Evolutionary conservation across 2,329 filamentous ascomycete genomes (phyloP).

Genomic region (Colletotrichum higginsianum): DNA sequence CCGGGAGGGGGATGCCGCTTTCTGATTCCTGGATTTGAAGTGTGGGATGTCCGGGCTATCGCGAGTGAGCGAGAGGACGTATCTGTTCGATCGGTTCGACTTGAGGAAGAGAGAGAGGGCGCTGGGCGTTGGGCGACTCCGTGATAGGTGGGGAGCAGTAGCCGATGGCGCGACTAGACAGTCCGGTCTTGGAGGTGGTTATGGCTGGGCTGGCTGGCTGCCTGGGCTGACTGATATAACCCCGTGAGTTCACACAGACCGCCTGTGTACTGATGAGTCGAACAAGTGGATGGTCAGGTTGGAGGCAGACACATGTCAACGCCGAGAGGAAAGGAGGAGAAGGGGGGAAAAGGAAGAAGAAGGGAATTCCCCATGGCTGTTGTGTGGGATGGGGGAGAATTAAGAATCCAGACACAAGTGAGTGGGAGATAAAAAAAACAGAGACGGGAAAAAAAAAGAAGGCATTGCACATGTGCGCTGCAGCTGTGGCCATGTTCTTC

Average conservation of each 20-base stretch:
- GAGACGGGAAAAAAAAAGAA: slow-evolving; percentile 20
- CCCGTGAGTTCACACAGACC: slow-evolving; percentile 19
- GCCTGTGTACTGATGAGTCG: slow-evolving; percentile 1
- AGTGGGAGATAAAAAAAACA: too few relatives aligned
- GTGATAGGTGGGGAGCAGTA: slow-evolving; percentile 27
- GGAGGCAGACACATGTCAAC: slow-evolving; percentile 36
- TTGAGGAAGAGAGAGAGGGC: not conserved
- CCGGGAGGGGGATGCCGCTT: not conserved
- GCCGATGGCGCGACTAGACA: slow-evolving; percentile 29
- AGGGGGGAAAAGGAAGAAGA: slow-evolving; percentile 11
- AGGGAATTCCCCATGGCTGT: slow-evolving; percentile 2
- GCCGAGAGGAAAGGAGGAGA: slow-evolving; percentile 24
- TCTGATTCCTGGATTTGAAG: slow-evolving; percentile 6
- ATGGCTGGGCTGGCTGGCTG: too few relatives aligned
- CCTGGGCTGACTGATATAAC: slow-evolving; percentile 25
- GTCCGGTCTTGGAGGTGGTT: slow-evolving; percentile 27
- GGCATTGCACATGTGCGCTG: slow-evolving; percentile 40
- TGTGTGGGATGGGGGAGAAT: slow-evolving; percentile 35
- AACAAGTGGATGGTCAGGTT: slow-evolving; percentile 18
- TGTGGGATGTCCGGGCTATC: slow-evolving; percentile 25
- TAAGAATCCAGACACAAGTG: slow-evolving; percentile 15
- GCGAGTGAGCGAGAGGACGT: slow-evolving; percentile 18
- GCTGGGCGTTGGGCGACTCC: slow-evolving; percentile 18
- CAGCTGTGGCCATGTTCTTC: slow-evolving; percentile 35
- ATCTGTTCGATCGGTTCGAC: slow-evolving; percentile 15